A percentile compares a stretch with the other conserved stretches of the same genome.
phyloP scores from a whole-genome alignment of 371 early-diverging fungal genomes.

The Dichotomocladium elegans region DNA sequence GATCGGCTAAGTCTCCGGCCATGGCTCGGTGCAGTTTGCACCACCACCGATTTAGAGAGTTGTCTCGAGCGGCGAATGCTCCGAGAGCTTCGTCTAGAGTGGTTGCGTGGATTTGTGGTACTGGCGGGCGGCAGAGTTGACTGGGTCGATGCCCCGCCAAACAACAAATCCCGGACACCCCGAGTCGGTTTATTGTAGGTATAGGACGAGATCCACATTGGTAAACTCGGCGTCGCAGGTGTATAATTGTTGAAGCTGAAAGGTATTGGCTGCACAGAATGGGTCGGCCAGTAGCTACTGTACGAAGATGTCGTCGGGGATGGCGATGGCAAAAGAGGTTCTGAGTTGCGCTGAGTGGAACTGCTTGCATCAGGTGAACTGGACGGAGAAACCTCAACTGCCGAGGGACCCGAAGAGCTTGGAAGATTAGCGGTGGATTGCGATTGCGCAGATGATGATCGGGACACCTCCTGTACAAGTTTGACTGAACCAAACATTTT shows the following conservation, averaged over 20 bases:
- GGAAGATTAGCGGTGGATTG: slow-evolving; percentile 2
- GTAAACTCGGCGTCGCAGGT: slow-evolving; percentile 10
- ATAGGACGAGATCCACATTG: slow-evolving; percentile 9
- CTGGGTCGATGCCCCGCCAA: slow-evolving; percentile 3
- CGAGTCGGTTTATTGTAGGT: slow-evolving; percentile 7
- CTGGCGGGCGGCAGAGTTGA: slow-evolving; percentile 7
- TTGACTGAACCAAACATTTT: slow-evolving; percentile 43
- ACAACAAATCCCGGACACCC: slow-evolving; percentile 9
- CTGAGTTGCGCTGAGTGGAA: too few relatives aligned
- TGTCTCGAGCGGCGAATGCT: slow-evolving; percentile 18
- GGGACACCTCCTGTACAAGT: slow-evolving; percentile 49
- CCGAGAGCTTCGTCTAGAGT: slow-evolving; percentile 25
- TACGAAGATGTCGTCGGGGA: slow-evolving; percentile 1
- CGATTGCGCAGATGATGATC: slow-evolving; percentile 13
- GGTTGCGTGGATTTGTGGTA: slow-evolving; percentile 6
- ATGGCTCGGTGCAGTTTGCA: not conserved
- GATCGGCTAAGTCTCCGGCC: not conserved
- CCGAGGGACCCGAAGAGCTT: not conserved
- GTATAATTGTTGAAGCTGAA: slow-evolving; percentile 8
- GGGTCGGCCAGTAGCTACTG: slow-evolving; percentile 5
- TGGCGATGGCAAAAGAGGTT: not conserved
- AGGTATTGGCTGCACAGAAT: slow-evolving; percentile 11
- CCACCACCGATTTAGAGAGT: not conserved
- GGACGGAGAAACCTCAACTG: too few relatives aligned
- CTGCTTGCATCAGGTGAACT: too few relatives aligned